Conservation (phyloP, 2,329 filamentous ascomycete genomes). For the Cytospora paraplurivora region DNA sequence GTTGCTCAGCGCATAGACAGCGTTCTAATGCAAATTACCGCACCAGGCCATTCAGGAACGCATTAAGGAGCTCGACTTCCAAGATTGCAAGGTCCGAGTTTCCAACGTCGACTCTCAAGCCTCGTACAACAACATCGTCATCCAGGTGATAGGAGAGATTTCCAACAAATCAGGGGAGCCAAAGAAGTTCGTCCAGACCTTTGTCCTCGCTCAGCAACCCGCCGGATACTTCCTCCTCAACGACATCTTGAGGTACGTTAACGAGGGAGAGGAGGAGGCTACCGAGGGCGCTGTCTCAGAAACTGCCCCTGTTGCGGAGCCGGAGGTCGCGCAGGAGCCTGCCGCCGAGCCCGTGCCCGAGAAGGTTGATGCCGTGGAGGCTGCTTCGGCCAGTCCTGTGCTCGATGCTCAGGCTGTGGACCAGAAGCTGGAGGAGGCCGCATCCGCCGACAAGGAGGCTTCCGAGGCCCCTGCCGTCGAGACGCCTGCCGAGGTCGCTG, state of each 20-base stretch:
- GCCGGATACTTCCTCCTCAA: constrained; percentile 98
- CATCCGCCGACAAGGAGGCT: constrained; percentile 40
- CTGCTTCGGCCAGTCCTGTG: constrained; percentile 35
- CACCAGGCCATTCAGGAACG: constrained; percentile 85
- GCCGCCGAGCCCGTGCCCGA: constrained; percentile 37
- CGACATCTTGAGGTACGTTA: constrained; percentile 94
- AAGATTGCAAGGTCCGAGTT: constrained; percentile 97
- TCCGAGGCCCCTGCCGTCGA: constrained; percentile 48
- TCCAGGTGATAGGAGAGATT: constrained; percentile 97
- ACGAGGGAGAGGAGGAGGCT: constrained; percentile 74
- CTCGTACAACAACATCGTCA: constrained; percentile 90
- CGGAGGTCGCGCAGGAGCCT: constrained; percentile 35
- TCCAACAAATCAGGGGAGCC: constrained; percentile 90
- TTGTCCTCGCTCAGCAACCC: constrained; percentile 92
- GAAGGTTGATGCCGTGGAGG: constrained; percentile 39
- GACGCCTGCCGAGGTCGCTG: constrained; percentile 35
- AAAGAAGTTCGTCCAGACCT: constrained; percentile 97
- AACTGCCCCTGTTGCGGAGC: constrained; percentile 32
- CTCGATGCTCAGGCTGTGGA: constrained; percentile 62
- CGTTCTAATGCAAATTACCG: not conserved
- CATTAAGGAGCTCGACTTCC: constrained; percentile 89
- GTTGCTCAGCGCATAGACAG: constrained; percentile 4
- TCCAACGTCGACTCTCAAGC: constrained; percentile 97
- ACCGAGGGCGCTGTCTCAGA: constrained; percentile 42
- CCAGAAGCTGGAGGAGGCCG: constrained; percentile 73